Evolutionary conservation across 305 asterid genomes (phyloP).

Genomic region (Fraxinus sp.): DNA sequence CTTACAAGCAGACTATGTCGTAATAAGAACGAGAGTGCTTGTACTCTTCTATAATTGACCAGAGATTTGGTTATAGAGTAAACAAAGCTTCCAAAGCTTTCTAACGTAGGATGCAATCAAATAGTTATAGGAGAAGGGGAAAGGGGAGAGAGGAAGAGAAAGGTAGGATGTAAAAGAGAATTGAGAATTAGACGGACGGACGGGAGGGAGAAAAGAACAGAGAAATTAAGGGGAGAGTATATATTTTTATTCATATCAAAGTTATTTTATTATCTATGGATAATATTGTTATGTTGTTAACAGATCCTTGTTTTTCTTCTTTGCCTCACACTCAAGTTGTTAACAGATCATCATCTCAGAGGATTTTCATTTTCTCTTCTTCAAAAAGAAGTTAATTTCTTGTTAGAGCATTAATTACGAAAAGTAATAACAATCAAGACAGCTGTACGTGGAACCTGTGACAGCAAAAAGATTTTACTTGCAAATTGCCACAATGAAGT

Average conservation of each 20-base stretch:
- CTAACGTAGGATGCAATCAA: neutral
- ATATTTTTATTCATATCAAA: neutral
- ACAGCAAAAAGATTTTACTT: neutral
- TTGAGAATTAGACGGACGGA: neutral
- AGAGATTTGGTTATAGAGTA: neutral
- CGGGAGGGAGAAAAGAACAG: too few species aligned
- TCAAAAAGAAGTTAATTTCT: neutral
- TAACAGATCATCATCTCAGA: neutral
- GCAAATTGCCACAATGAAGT: neutral
- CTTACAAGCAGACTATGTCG: neutral
- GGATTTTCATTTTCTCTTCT: constrained; percentile 9
- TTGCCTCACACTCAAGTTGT: constrained; percentile 1
- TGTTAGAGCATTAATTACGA: constrained; percentile 4
- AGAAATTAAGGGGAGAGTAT: neutral
- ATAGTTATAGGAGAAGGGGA: neutral
- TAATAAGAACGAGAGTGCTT: neutral
- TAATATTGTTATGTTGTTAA: neutral
- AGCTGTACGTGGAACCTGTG: constrained; percentile 8
- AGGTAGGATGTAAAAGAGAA: neutral
- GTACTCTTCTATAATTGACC: neutral
- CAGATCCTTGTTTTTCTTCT: constrained; percentile 1
- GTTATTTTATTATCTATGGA: neutral
- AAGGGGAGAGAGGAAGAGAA: neutral
- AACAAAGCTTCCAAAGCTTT: neutral
- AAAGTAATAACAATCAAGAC: constrained; percentile 3